A percentile compares a stretch with the other conserved stretches of the same genome.
These are phyloP conservation scores for Articulospora tetracladia DNA, from an alignment of 495 filamentous ascomycete species.

Conservation along the genomic window DNA sequence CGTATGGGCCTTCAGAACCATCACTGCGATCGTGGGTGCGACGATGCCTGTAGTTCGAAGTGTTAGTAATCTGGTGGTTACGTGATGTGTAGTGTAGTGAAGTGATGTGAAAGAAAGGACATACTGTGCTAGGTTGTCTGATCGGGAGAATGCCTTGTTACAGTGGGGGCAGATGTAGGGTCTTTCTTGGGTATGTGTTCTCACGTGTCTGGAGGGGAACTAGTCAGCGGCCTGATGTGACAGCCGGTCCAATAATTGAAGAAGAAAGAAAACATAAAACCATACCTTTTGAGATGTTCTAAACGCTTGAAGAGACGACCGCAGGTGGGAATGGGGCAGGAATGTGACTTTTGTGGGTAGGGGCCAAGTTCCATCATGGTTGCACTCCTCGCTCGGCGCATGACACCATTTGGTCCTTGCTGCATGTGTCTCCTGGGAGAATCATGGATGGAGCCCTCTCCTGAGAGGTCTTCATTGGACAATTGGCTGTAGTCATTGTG, in stretches of 20 bases:
- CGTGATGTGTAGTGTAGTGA: slow-evolving; percentile 4
- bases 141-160: slow-evolving; percentile 97
- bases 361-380: slow-evolving; percentile 95
- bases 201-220: slow-evolving; percentile 76
- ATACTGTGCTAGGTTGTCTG: slow-evolving; percentile 98
- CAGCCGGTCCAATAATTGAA: slow-evolving; percentile 35
- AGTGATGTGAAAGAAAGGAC: slow-evolving; percentile 35
- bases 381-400: slow-evolving; percentile 87
- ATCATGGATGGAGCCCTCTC: slow-evolving; percentile 49
- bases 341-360: slow-evolving; percentile 96
- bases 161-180: slow-evolving; percentile 96
- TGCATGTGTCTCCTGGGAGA: slow-evolving; percentile 52
- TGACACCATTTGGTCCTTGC: slow-evolving; percentile 66
- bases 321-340: slow-evolving; percentile 97
- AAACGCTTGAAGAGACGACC: slow-evolving; percentile 97
- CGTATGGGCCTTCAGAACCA: slow-evolving; percentile 62
- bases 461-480: slow-evolving; percentile 58
- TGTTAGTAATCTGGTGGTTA: slow-evolving; percentile 29
- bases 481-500: slow-evolving; percentile 64
- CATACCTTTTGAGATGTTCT: slow-evolving; percentile 98
- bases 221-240: slow-evolving; percentile 44
- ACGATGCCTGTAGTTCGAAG: slow-evolving; percentile 65
- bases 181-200: slow-evolving; percentile 98
- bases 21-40: slow-evolving; percentile 84
- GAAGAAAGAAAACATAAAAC: slow-evolving; percentile 44